Percentiles rank a stretch among this genome's conserved stretches.
These are phyloP conservation scores for Salix exigua DNA, from an alignment of 345 rosid genomes.

Conservation along the genomic window DNA sequence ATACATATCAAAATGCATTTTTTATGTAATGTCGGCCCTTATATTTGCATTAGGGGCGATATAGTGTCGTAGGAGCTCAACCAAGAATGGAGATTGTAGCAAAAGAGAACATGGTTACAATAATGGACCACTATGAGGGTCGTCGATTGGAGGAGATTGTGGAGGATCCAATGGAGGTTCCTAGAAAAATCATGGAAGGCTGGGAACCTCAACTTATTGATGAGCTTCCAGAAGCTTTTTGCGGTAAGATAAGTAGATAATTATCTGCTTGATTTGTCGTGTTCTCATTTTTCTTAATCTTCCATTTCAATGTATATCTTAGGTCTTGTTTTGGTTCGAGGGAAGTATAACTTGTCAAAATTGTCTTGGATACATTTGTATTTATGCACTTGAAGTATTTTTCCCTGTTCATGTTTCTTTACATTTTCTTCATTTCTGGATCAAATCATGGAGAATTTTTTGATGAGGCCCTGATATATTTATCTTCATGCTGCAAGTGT, in stretches of 20 bases:
- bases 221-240: constrained; percentile 85
- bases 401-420: not conserved
- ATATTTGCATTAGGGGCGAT: constrained; percentile 56
- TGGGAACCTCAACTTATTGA: constrained; percentile 82
- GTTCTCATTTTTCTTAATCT: not conserved
- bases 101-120: constrained; percentile 73
- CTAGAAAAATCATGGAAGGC: constrained; percentile 68
- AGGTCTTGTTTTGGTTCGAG: no score
- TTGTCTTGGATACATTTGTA: not conserved
- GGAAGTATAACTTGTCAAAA: no score
- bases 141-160: constrained; percentile 62
- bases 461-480: not conserved
- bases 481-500: not conserved
- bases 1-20: not conserved
- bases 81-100: constrained; percentile 85
- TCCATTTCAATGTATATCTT: no score
- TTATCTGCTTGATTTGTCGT: not conserved
- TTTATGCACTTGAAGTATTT: not conserved
- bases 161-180: constrained; percentile 91
- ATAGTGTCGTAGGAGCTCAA: constrained; percentile 87
- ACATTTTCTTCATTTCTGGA: not conserved
- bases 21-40: not conserved
- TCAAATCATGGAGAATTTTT: not conserved
- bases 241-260: constrained; percentile 45
- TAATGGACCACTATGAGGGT: constrained; percentile 72